phyloP scores from a whole-genome alignment of 805 yeast genomes.

The Zygoascus flipseniorum region DNA sequence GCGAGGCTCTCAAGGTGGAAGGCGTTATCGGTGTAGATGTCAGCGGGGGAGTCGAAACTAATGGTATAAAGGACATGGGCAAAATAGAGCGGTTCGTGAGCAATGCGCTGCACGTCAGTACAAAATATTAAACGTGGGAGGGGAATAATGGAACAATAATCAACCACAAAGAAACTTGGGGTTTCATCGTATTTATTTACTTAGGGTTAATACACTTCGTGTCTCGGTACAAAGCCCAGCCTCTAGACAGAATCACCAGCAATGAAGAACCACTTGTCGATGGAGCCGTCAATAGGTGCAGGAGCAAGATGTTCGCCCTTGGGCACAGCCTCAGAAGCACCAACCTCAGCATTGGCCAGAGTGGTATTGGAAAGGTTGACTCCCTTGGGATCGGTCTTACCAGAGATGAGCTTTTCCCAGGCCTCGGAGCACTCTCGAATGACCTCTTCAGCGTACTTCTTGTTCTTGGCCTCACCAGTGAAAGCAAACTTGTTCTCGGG shows the following conservation, averaged over 20 bases:
- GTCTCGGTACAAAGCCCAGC: too few species aligned
- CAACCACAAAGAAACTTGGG: too few species aligned
- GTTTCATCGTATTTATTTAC: too few species aligned
- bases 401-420: slow-evolving; percentile 69
- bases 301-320: slow-evolving; percentile 64
- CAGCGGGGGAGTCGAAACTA: slow-evolving; percentile 86
- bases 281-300: slow-evolving; percentile 92
- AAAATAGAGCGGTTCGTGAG: slow-evolving; percentile 55
- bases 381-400: slow-evolving; percentile 55
- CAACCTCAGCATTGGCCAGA: slow-evolving; percentile 30
- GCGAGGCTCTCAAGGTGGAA: slow-evolving; percentile 36
- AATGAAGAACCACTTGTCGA: slow-evolving; percentile 98
- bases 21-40: slow-evolving; percentile 91
- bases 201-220: too few species aligned
- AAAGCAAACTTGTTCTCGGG: slow-evolving; percentile 96
- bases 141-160: too few species aligned
- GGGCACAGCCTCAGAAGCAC: slow-evolving; percentile 37
- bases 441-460: slow-evolving; percentile 76
- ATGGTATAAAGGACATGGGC: slow-evolving; percentile 59
- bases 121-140: neutral
- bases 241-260: slow-evolving; percentile 34
- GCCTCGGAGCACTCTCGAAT: slow-evolving; percentile 76
- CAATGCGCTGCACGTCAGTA: slow-evolving; percentile 11
- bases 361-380: slow-evolving; percentile 74
- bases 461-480: slow-evolving; percentile 85